Base-by-base conservation (phyloP, 2,329 filamentous ascomycete genomes). In the Ceratocystis albifundus region DNA sequence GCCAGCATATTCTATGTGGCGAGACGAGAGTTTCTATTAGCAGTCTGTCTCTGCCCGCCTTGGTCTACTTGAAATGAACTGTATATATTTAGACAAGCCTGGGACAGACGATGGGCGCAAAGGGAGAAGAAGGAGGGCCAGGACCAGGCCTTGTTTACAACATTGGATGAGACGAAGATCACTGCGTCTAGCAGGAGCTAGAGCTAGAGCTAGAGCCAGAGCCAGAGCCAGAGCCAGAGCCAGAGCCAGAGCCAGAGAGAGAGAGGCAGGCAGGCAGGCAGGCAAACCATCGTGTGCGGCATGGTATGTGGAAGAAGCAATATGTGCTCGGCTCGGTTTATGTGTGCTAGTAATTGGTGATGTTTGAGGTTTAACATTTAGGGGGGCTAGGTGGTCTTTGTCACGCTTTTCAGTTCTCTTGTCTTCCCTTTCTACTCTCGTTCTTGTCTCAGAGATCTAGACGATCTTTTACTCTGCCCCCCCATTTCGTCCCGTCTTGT, bases 401-500 rank as follows among this genome's bases (percentile, higher is more conserved):
- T 22, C 36, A 25, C 36, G 36, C 36, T 15, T 15, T 41, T 41
- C 36, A 41, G 48, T 25, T 8, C 48, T 57, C 53, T 30, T 32
- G 25, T 7, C 15, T 28, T 28, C n/a, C 12, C 30, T 15, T 20
- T 32, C 61, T 32, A 20, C 61, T 46, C 22, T 25, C n/a, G 28
- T n/a, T 5, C 12, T 30, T 57, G 53, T 57, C 53, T 57, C 53
- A 57, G 22, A 57, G 53, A 57, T 57, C 53, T 32, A 57, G 22
- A 57, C 53, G 53, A 57, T 57, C 53, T 25, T 57, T 30, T 32
- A 28, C 22, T 57, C 53, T 57, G 53, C 25, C 53, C 53, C 53
- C 53, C 53, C 53, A 57, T 57, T 57, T 57, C 53, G 30, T 57
- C 53, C 53, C 53, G 53, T 57, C 53, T 57, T 22, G 50, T 55